Base-by-base conservation (phyloP, 2,329 filamentous ascomycete genomes). In the Penicillium sclerotiorum region DNA sequence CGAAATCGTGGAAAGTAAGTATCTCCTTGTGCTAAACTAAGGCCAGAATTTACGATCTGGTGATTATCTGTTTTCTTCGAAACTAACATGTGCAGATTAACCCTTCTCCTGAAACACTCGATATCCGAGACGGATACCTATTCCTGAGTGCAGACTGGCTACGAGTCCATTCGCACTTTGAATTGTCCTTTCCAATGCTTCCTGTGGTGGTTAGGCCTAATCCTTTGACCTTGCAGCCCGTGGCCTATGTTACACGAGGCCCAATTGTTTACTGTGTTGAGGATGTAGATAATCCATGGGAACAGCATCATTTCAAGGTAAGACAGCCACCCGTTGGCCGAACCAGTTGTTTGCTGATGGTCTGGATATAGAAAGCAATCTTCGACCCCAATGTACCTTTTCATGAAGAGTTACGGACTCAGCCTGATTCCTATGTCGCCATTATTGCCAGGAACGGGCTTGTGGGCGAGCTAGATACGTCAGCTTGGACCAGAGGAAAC, bases 201-300 rank as follows among this genome's bases (percentile, higher is more conserved):
- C 73, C 80, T 13, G 72, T 78, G 25, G 75, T 77, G 43, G 56
- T 83, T 3, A 64, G 74, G 2, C 80, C 82, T 0, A 79, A 85
- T 56, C 81, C 81, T 0, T 78, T 79, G 56, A 80, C 81, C 0
- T 78, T 78, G 55, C 80, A 84, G 57, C 66, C 76, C n/a, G 80
- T 78, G 2, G 55, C 83, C 30, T 73, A 77, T 1, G 63, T 85
- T 6, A 80, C 77, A 2, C 74, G 82, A 4, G 83, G 83, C 0
- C 83, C 82, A 0, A 60, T 86, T 5, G 69, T 85, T 5, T 86
- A 85, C 63, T 86, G 82, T 50, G 74, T 80, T 4, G 83, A 86
- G 59, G 82, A 85, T 47, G 59, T 73, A 6, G 82, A 85, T 57
- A 83, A 85, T 49, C 28, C 66, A 1, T 83, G 79, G 79, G 81